Base-by-base conservation (phyloP, 495 filamentous ascomycete species). In the Astrothelium subdiscretum region DNA sequence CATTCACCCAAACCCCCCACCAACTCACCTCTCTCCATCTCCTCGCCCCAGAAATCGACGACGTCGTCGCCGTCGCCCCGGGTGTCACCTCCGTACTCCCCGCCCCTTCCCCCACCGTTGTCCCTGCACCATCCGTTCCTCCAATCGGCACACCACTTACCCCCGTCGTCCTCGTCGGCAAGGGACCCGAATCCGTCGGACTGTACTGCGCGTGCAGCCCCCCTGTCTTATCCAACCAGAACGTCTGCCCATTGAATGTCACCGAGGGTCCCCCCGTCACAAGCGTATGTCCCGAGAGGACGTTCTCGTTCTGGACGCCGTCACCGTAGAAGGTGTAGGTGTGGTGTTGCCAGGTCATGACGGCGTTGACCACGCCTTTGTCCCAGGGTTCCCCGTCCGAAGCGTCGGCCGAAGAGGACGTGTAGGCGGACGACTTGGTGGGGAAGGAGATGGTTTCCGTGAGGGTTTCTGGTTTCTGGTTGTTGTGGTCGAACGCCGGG, bases 341-440 rank as follows among this genome's bases (percentile, higher is more conserved):
- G 43, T 48, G 43, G n/a, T 48, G 43, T 48, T 48, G 43, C 43
- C 43, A 48, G 43, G 43, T 48, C 43, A 48, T 48, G n/a, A 48
- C 43, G 43, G 43, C 43, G n/a, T 48, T 48, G 12, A 48, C n/a
- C 11, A 18, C 43, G 43, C 43, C 43, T 20, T 48, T 48, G n/a
- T 48, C 12, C 13, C n/a, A 48, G 12, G 43, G 43, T 22, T 12
- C 43, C 35, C 35, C 35, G 15, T 48, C 11, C 13, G 43, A 20
- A 48, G 10, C 12, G n/a, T 15, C 12, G n/a, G 43, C 5, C 12
- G n/a, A 6, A 38, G 35, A 6, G 35, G 35, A 38, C 15, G 43
- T 18, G 43, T 1, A 5, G 10, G 43, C 5, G 13, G 43, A 48
- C 5, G 2, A 15, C 5, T 15, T 0, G 10, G 13, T 20, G 43